Conservation (phyloP, 306 rosid species). For the Fragaria vesca region DNA sequence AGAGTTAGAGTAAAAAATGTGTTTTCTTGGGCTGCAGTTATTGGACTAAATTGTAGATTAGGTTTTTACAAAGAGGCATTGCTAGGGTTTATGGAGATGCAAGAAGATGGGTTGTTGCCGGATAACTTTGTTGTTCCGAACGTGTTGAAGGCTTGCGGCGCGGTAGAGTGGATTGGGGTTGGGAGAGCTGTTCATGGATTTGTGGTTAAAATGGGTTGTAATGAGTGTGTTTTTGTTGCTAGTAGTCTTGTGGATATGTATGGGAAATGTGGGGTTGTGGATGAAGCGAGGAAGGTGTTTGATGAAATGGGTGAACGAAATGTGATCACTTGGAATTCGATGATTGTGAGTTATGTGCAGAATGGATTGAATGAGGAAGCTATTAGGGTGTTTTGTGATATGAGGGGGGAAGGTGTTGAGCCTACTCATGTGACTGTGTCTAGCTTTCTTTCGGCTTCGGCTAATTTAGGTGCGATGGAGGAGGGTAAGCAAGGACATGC, state of each 20-base stretch:
- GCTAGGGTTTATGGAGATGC: slow-evolving; percentile 50
- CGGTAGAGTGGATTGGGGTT: slow-evolving; percentile 43
- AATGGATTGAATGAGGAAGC: slow-evolving; percentile 69
- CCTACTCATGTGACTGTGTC: slow-evolving; percentile 63
- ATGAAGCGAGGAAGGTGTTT: slow-evolving; percentile 67
- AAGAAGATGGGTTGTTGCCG: slow-evolving; percentile 42
- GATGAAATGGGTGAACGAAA: slow-evolving; percentile 53
- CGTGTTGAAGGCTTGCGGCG: slow-evolving; percentile 76
- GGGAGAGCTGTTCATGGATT: slow-evolving; percentile 72
- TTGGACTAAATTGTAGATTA: slow-evolving; percentile 58
- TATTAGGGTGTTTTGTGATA: slow-evolving; percentile 41
- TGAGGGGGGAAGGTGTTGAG: slow-evolving; percentile 54
- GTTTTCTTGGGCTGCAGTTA: slow-evolving; percentile 82
- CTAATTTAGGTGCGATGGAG: slow-evolving; percentile 44
- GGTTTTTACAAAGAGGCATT: slow-evolving; percentile 53
- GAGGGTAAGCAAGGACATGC: slow-evolving; percentile 87
- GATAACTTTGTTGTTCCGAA: slow-evolving; percentile 85
- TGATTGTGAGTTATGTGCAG: slow-evolving; percentile 55
- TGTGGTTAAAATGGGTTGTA: slow-evolving; percentile 45
- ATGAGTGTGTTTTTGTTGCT: slow-evolving; percentile 60
- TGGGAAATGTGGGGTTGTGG: slow-evolving; percentile 71
- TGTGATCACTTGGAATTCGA: slow-evolving; percentile 72
- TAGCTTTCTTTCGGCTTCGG: slow-evolving; percentile 63
- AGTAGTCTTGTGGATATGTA: slow-evolving; percentile 83
- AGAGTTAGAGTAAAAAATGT: slow-evolving; percentile 37